A percentile compares a stretch with the other conserved stretches of the same genome.
Conservation (phyloP, 1,284 basidiomycete genomes). For the Trametes pubescens region DNA sequence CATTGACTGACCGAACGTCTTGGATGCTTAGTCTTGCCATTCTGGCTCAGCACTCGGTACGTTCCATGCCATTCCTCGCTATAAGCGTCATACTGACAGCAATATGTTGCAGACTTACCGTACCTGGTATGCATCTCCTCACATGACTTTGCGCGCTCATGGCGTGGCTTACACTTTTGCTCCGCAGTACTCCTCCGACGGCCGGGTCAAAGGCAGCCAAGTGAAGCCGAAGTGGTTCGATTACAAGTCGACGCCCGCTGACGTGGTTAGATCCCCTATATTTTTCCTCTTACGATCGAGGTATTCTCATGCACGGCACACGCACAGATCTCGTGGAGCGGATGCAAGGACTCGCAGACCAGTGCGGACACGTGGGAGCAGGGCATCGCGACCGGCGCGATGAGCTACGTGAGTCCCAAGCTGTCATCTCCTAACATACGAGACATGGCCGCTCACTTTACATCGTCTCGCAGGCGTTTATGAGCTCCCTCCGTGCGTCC, state of each 20-base stretch:
- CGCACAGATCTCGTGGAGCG: slow-evolving; percentile 78
- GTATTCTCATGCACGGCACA: not conserved
- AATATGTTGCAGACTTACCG: slow-evolving; percentile 58
- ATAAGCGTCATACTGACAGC: not conserved
- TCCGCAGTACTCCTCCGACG: slow-evolving; percentile 66
- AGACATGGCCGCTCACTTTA: not conserved
- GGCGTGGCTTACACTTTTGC: not conserved
- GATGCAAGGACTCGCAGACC: slow-evolving; percentile 94
- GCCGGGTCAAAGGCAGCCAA: slow-evolving; percentile 60
- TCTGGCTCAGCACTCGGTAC: slow-evolving; percentile 68
- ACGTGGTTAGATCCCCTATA: slow-evolving; percentile 51
- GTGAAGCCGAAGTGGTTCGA: slow-evolving; percentile 48
- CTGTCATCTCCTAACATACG: not conserved
- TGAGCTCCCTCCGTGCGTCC: slow-evolving; percentile 59
- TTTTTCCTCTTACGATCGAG: not conserved
- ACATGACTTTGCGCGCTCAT: too few relatives aligned
- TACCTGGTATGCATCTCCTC: slow-evolving; percentile 63
- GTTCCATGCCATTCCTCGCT: slow-evolving; percentile 23
- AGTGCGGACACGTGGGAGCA: slow-evolving; percentile 89
- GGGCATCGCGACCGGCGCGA: slow-evolving; percentile 87
- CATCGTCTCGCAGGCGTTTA: slow-evolving; percentile 66
- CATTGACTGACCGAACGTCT: slow-evolving; percentile 21
- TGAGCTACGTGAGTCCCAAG: slow-evolving; percentile 77
- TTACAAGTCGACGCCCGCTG: slow-evolving; percentile 52
- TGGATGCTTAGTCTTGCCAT: slow-evolving; percentile 59